phyloP scores from a whole-genome alignment of 257 asterid species.

The Thymus quinquecostatus region DNA sequence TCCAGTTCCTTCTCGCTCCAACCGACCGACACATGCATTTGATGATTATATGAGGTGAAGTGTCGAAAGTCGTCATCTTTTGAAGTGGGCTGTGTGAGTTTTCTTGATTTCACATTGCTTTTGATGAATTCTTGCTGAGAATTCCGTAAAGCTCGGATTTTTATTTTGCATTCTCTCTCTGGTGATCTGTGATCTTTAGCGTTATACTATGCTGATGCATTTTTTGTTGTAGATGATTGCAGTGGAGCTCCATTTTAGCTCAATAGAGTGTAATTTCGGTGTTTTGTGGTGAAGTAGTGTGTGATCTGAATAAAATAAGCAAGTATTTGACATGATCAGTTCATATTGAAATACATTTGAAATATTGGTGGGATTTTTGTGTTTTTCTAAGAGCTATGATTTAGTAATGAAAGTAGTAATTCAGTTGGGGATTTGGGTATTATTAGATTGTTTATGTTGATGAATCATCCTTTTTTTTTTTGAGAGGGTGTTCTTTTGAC shows the following conservation, averaged over 20 bases:
- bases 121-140: conserved; percentile 27
- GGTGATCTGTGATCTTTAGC: conserved; percentile 9
- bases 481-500: neutral
- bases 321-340: neutral
- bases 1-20: conserved; percentile 21
- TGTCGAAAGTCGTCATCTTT: conserved; percentile 31
- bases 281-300: conserved; percentile 7
- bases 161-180: neutral
- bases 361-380: neutral
- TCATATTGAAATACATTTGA: neutral
- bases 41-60: conserved; percentile 31
- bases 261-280: conserved; percentile 11
- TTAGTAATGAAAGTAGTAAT: neutral
- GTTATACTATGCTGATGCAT: neutral
- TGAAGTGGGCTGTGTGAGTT: conserved; percentile 54
- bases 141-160: conserved; percentile 32
- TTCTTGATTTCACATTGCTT: conserved; percentile 39
- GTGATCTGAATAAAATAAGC: conserved; percentile 15
- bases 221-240: neutral
- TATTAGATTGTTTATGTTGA: neutral
- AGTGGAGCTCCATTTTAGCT: neutral
- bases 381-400: conserved; percentile 14
- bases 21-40: conserved; percentile 17
- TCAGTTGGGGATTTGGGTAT: neutral
- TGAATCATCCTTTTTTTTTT: neutral